Evolutionary conservation across 805 yeast species (phyloP), one percentile per base, ranked within the genome.

Genomic region (Peterozyma xylosa): DNA sequence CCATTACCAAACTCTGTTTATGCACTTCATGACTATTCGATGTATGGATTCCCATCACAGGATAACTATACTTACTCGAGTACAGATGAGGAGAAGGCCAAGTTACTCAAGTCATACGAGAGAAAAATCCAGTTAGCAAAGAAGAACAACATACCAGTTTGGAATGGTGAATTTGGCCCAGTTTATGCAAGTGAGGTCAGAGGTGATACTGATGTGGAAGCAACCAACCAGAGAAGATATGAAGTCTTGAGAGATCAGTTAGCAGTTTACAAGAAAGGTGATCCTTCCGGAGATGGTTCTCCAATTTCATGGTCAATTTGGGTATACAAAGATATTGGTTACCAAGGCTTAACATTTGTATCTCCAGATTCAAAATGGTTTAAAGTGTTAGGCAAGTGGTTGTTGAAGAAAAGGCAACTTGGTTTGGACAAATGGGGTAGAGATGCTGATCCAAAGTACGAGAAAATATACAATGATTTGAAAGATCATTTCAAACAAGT

Each of bases 131-230:
- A 70, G 48, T 69, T 62, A 54, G 68, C 68, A 67, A 51, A 49
- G 35, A 48, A 61, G 33, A 51, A 60, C 46, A 53, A 63, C 11
- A 74, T 71, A 9, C 76, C 78, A 2, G 75, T 73, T 15, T 73
- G 78, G 78, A 71, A 71, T 53, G 78, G 78, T 30, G 74, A 73
- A 54, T 70, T 73, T 53, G 76, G 78, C 32, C 76, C 78, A 9
- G 75, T 73, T 33, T 70, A 71, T 51, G 68, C 73, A 14, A 60
- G 71, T 11, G 55, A 63, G 21, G 59, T 55, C 21, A 59, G 77
- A 43, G 74, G 74, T 16, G 74, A 71, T 50, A 41, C 46, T 1
- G 58, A 69, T 43, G 58, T 62, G 5, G 71, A 62, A 11, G 50
- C 50, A 27, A 66, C 62, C 40, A 73, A 73, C 51, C 48, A 42